Base-by-base conservation (phyloP, 2,329 filamentous ascomycete genomes). In the Paraphaeosphaeria sporulosa region DNA sequence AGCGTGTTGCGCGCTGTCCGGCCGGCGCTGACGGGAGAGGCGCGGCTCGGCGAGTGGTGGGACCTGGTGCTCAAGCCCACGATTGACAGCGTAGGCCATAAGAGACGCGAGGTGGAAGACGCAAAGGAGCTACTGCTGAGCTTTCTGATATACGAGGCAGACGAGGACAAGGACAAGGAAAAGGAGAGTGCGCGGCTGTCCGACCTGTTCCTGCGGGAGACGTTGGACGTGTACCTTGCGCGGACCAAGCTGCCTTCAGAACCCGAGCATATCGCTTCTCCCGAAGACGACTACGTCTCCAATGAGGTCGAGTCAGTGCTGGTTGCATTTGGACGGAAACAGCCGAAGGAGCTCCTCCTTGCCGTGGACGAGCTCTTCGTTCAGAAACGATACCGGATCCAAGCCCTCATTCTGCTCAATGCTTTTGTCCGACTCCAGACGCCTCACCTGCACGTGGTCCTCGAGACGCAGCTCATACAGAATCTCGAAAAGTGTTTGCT, bases 361-460 rank as follows among this genome's bases (percentile, higher is more conserved):
- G 83, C 85, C 1, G 77, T 94, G 23, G 86, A 94, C 70, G 82
- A 82, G 47, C 88, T 89, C 63, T 85, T 95, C 61, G 80, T 89
- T 27, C 86, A 87, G 63, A 87, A 84, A 63, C 83, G 87, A 21
- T 85, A 87, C 61, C 87, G 92, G 21, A 84, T 88, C 57, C 85
- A 87, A 61, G 84, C 87, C 9, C 77, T 94, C 32, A 85, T 85
- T 19, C 83, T 95, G 12, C 81, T 95, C 17, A 89, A 87, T 71
- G 86, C 89, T 47, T 94, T 93, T 65, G 85, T 95, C 40, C 86
- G 89, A 64, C 86, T 87, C 60, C 89, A 93, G 65, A 90, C 91
- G n/a, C 91, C 92, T 4, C 92, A 94, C 77, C 82, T 95, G 1
- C 87, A 95, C 71, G 83, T 89, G 44, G 86, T 93, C 38, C 78